Evolutionary conservation across 2,329 filamentous ascomycete genomes (phyloP).

Genomic region (Nannizziopsis barbatae): DNA sequence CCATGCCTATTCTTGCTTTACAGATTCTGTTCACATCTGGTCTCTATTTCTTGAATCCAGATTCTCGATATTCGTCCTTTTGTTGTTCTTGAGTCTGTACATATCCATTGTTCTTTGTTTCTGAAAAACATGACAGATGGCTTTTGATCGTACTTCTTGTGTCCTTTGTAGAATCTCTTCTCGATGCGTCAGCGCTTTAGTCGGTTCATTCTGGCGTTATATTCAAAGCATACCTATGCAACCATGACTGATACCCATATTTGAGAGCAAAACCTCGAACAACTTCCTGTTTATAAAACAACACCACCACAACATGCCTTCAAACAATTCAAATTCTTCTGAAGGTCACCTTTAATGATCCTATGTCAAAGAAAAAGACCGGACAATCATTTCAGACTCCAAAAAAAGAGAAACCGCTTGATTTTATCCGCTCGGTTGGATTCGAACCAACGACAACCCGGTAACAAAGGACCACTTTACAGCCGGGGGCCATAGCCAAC

Average conservation of each 20-base stretch:
- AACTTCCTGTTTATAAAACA: no score
- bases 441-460: constrained; percentile 7
- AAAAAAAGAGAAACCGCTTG: not conserved
- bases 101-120: not conserved
- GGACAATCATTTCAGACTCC: not conserved
- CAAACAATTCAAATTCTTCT: no score
- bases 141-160: not conserved
- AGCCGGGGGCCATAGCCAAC: constrained; percentile 6
- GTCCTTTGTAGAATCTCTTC: no score
- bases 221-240: no score
- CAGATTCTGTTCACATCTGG: constrained; percentile 2
- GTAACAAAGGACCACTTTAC: constrained; percentile 2
- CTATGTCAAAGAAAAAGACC: not conserved
- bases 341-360: not conserved
- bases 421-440: constrained; percentile 3
- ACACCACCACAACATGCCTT: no score
- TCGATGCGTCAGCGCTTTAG: no score
- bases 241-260: no score
- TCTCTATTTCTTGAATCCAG: not conserved
- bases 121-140: not conserved
- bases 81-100: not conserved
- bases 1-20: not conserved
- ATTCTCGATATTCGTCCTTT: not conserved
- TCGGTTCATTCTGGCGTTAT: no score
- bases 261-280: no score